Base-by-base conservation (phyloP, 257 asterid genomes). In the Solanum rostratum region DNA sequence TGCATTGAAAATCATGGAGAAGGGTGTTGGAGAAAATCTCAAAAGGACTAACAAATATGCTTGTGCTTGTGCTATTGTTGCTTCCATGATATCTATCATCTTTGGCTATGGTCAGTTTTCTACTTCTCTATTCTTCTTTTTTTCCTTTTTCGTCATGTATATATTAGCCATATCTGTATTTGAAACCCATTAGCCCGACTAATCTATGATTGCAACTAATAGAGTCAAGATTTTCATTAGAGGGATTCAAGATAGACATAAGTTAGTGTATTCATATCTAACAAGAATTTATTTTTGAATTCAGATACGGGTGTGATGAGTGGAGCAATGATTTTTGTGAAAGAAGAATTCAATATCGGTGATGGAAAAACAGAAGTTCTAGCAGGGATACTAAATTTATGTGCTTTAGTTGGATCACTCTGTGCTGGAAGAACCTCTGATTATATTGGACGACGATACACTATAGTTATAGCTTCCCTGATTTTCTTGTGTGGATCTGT, bases 291-390 rank as follows among this genome's bases (percentile, higher is more conserved):
- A 46, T 73, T 27, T 19, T 52, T 81, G 10, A 18, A 84, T 83
- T 79, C 86, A 94, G 98, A 92, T 69, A 94, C 98, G 1, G 97
- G 95, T 14, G 95, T 94, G 81, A 92, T 94, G 91, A 94, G 98
- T 78, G 98, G 98, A 63, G 98, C 98, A 68, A 92, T 94, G 95
- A 88, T 94, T 9, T 94, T 88, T 86, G 92, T 94, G 22, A 91
- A 90, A 81, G 92, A 94, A 70, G 98, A 94, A 84, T 94, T 94
- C 86, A 46, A 37, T 2, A 43, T 94, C 19, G 86, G 87, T 37
- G 96, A 94, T 78, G 70, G 85, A 3, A 92, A 88, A 81, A 71
- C 92, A 8, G 95, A 92, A 85, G 84, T 94, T 37, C 88, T 85
- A 1, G 98, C 95, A 65, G 98, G 98, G 22, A 88, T 94, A 39